phyloP scores from a whole-genome alignment of 2,329 filamentous ascomycete genomes.

The Fusarium sp. region DNA sequence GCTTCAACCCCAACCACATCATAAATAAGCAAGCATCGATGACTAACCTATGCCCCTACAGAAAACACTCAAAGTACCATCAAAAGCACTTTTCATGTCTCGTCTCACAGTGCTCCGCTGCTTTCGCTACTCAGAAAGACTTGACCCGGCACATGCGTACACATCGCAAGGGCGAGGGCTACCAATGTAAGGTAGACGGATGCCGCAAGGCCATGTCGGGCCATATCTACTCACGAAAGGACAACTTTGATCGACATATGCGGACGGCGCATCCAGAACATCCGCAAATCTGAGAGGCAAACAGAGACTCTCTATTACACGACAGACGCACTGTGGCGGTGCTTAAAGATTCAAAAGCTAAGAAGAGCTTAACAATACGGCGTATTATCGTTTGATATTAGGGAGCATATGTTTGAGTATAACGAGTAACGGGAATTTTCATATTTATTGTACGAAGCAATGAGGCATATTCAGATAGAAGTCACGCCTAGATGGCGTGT shows the following conservation, averaged over 20 bases:
- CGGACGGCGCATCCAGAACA: constrained; percentile 44
- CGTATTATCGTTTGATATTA: constrained; percentile 14
- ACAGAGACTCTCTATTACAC: constrained; percentile 33
- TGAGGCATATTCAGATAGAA: constrained; percentile 17
- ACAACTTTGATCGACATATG: constrained; percentile 47
- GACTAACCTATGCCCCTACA: constrained; percentile 20
- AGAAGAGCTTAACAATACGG: constrained; percentile 10
- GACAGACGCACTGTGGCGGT: constrained; percentile 28
- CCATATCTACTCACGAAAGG: constrained; percentile 45
- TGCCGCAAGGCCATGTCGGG: constrained; percentile 45
- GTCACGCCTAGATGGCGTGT: neutral
- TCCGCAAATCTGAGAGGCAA: constrained; percentile 39
- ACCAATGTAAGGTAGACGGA: constrained; percentile 43
- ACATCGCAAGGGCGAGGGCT: constrained; percentile 45
- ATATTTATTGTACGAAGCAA: constrained; percentile 20
- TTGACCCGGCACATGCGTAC: constrained; percentile 43
- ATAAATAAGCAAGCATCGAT: neutral
- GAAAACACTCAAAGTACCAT: constrained; percentile 47
- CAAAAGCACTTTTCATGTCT: constrained; percentile 46
- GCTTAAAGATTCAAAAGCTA: constrained; percentile 14
- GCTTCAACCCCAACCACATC: neutral
- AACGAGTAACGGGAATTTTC: neutral
- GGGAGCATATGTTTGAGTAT: constrained; percentile 28
- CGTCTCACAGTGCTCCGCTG: constrained; percentile 41
- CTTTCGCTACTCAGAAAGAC: constrained; percentile 45